Evolutionary conservation across 2,329 filamentous ascomycete species (phyloP).

Genomic region (Ceratocystis destructans): DNA sequence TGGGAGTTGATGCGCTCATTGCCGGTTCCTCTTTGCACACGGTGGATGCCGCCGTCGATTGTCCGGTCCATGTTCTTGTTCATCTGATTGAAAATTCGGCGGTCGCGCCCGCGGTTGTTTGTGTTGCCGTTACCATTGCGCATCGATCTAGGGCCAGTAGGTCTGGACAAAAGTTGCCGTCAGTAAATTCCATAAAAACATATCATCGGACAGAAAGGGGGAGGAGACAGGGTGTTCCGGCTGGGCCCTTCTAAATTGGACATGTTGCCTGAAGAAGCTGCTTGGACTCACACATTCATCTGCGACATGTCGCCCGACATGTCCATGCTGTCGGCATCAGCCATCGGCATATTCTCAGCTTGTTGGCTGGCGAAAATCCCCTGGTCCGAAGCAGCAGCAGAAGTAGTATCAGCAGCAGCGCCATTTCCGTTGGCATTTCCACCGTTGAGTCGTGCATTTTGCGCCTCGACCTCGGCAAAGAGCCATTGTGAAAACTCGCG

Average conservation of each 20-base stretch:
- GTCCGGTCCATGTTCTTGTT: slow-evolving; percentile 71
- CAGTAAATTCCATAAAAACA: neutral
- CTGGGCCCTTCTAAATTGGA: neutral
- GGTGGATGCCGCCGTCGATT: slow-evolving; percentile 63
- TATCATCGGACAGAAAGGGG: neutral
- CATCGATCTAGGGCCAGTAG: slow-evolving; percentile 91
- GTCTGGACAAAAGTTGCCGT: slow-evolving; percentile 39
- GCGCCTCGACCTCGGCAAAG: slow-evolving; percentile 66
- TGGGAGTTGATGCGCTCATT: slow-evolving; percentile 73
- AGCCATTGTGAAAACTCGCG: slow-evolving; percentile 81
- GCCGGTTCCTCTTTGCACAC: slow-evolving; percentile 58
- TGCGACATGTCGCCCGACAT: slow-evolving; percentile 26
- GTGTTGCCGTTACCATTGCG: slow-evolving; percentile 44
- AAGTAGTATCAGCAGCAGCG: neutral
- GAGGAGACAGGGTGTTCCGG: neutral
- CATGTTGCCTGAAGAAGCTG: too few relatives aligned
- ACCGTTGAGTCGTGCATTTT: slow-evolving; percentile 51
- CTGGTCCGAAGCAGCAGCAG: neutral
- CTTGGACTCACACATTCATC: slow-evolving; percentile 43
- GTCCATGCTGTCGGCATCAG: slow-evolving; percentile 16
- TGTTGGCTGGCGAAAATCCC: neutral
- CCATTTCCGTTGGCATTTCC: neutral
- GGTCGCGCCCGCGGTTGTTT: slow-evolving; percentile 50
- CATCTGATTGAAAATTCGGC: slow-evolving; percentile 66
- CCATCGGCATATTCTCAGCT: neutral